A percentile compares a stretch with the other conserved stretches of the same genome.
phyloP scores from a whole-genome alignment of 192 early-diverging fungal species.

The Backusella macrospora region DNA sequence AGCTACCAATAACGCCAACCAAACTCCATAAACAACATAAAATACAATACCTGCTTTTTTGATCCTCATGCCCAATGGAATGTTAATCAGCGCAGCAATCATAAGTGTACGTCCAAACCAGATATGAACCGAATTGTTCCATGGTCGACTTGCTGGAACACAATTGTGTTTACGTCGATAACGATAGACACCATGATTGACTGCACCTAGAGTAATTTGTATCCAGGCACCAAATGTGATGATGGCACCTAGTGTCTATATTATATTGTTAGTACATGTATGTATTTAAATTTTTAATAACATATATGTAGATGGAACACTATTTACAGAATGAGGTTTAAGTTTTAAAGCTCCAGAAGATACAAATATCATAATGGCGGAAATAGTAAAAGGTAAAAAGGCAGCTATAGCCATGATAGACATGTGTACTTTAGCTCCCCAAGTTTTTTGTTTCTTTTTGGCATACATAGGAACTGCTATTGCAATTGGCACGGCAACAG shows the following conservation, averaged over 20 bases:
- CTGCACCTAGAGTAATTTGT: slow-evolving; percentile 11
- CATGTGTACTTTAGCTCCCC: slow-evolving; percentile 27
- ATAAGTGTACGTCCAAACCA: slow-evolving; percentile 20
- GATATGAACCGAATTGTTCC: slow-evolving; percentile 25
- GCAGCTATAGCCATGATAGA: slow-evolving; percentile 12
- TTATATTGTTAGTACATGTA: background rate
- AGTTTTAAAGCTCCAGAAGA: slow-evolving; percentile 2
- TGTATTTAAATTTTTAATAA: background rate
- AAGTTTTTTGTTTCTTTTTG: slow-evolving; percentile 12
- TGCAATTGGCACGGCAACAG: slow-evolving; percentile 17
- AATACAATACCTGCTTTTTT: background rate
- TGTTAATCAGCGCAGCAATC: slow-evolving; percentile 17
- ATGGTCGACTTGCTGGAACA: slow-evolving; percentile 8
- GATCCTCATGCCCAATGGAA: slow-evolving; percentile 24
- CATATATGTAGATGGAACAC: background rate
- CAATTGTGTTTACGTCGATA: slow-evolving; percentile 11
- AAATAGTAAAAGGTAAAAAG: slow-evolving; percentile 11
- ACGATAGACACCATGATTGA: slow-evolving; percentile 19
- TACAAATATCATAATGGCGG: slow-evolving; percentile 13
- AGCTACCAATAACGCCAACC: background rate
- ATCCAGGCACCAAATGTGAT: slow-evolving; percentile 13
- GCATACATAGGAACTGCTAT: slow-evolving; percentile 21
- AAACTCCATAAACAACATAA: slow-evolving; percentile 6
- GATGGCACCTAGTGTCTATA: slow-evolving; percentile 18
- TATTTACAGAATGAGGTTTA: slow-evolving; percentile 26